Evolutionary conservation across 345 rosid genomes (phyloP), one percentile per base, ranked within the genome.

Genomic region (Arabidopsis arenosa): DNA sequence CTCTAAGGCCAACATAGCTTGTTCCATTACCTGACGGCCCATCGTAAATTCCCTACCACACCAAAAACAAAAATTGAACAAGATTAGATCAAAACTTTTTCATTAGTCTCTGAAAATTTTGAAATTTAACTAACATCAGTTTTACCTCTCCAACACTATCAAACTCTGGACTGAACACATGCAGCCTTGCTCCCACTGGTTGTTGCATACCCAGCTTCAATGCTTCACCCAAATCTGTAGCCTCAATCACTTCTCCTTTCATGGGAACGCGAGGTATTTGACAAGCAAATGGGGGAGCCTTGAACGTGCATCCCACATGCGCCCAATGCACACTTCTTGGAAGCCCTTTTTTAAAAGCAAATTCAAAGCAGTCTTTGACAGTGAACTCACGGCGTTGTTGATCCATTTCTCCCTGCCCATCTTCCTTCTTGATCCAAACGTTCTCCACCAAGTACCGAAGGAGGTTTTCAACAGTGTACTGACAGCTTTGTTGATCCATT

Each of bases 1-100:
- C 73, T 40, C 68, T 49, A 30, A 75, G 74, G 7, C 79, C 68
- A 59, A 75, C 73, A 68, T 75, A 75, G 55, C 68, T 0, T 15
- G 51, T 6, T 30, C 26, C 73, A 39, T 6, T 1, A 75, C 54
- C 23, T 67, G 68, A 30, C 4, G 54, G 61, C 7, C 55, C 79
- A 4, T 9, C 5, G 58, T 66, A 66, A 37, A 75, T 4, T 5
- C 73, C 79, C 67, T 75, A 37, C 41, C 58, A 47, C 72, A 45
- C 28, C 45, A 44, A 2, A 39, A 43, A 18, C 21, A 28, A 2
- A 37, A 21, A 8, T 2, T 55, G 5, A 43, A 43, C 33, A 64
- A 37, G 15, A 58, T 39, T 47, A 37, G 40, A 58, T 37, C 30
- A 45, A 56, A 54, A 28, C 11, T 32, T 17, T 5, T 7, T 44